Evolutionary conservation across 2,329 filamentous ascomycete genomes (phyloP), one percentile per base, ranked within the genome.

Genomic region (Pseudogymnoascus sp.): DNA sequence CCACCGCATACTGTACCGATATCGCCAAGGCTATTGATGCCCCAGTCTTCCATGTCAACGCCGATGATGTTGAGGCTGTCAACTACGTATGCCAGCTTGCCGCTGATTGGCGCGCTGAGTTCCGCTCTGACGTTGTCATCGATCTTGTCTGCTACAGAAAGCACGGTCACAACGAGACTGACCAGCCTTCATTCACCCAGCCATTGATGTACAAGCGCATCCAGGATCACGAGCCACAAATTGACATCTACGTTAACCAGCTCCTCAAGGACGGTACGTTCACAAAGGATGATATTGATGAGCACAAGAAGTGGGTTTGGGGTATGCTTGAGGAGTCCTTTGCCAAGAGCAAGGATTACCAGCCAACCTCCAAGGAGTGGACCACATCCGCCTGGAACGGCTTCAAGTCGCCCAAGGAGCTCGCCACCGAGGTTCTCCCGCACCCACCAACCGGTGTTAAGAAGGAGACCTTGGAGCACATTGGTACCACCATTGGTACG

Each of bases 301-400:
- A 99, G 82, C 94, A 99, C 83, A 96, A 96, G 84, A 90, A 95
- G 76, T 99, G 94, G 94, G 94, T 97, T 65, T 99, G 93, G 94
- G 90, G 90, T 66, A 97, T 97, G 92, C 83, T 99, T 64, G 93
- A 96, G 73, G 93, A 97, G 77, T 97, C 92, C 79, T 99, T 97
- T 77, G 84, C 91, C 72, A 92, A 93, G 78, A 96, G 92, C 78
- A 97, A 95, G 79, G 93, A 99, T 72, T 99, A 99, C 78, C 89
- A 93, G 76, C 91, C 94, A 53, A 95, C 90, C 42, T 90, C 92
- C 68, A 96, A 96, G 80, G 94, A 99, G 78, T 99, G 94, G 94
- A 87, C 96, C 70, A 97, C 94, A 7, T 97, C 92, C 61, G 93
- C 94, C 63, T 99, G 94, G 94, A 96, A 99, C 79, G 93, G 93